These are phyloP conservation scores for Linum tenue DNA, from an alignment of 345 rosid species.

Conservation along the genomic window DNA sequence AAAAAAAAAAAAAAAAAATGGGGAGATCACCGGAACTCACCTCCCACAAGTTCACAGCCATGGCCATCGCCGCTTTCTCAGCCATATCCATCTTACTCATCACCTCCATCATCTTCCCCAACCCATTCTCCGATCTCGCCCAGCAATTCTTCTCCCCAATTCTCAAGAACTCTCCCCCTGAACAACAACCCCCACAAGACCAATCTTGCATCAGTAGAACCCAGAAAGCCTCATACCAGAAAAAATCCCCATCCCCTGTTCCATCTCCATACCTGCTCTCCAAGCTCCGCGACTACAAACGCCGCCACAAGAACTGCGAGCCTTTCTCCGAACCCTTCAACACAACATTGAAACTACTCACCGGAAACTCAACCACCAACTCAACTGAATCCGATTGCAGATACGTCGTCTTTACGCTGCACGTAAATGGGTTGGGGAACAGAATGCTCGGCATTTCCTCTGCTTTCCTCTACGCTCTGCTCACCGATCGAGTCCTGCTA, in stretches of 20 bases:
- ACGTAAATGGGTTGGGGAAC: slow-evolving; percentile 16
- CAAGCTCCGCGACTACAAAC: slow-evolving; percentile 6
- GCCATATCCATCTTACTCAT: neutral
- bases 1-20: neutral
- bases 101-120: neutral
- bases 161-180: neutral
- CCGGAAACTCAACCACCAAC: neutral
- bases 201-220: neutral
- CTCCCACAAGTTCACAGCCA: neutral
- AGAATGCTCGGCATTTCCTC: slow-evolving; percentile 17
- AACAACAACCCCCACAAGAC: neutral
- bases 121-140: neutral
- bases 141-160: neutral
- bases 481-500: slow-evolving; percentile 19
- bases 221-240: neutral
- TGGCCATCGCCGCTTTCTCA: neutral
- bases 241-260: neutral
- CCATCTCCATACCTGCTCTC: slow-evolving; percentile 1
- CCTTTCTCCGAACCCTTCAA: neutral
- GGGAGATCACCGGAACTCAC: neutral
- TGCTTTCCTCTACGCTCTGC: slow-evolving; percentile 16
- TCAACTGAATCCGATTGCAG: neutral
- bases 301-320: slow-evolving; percentile 1
- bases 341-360: neutral
- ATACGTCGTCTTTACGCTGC: neutral